A percentile compares a stretch with the other conserved stretches of the same genome.
These are phyloP conservation scores for Peronospora belbahrii DNA, from an alignment of 352 stramenopile genomes.

Conservation along the genomic window DNA sequence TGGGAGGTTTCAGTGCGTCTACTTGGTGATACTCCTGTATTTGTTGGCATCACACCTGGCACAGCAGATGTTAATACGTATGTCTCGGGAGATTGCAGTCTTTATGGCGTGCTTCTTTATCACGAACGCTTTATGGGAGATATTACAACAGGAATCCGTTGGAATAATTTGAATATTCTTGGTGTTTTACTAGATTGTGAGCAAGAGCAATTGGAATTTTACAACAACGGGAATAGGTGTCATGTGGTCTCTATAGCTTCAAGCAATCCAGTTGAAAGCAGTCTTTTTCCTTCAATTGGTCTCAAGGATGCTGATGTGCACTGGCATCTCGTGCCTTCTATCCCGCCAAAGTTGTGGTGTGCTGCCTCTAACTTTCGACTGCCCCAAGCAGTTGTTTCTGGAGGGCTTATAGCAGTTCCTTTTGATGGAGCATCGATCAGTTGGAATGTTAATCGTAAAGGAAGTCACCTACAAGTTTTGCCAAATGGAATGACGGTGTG, in stretches of 20 bases:
- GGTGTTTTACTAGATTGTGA: constrained; percentile 62
- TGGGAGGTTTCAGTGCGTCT: constrained; percentile 61
- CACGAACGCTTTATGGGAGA: constrained; percentile 22
- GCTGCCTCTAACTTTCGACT: constrained; percentile 45
- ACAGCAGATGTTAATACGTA: constrained; percentile 55
- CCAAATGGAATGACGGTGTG: constrained; percentile 44
- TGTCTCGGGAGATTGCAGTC: constrained; percentile 5
- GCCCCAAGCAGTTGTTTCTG: constrained; percentile 46
- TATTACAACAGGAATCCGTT: constrained; percentile 21
- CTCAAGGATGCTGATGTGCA: constrained; percentile 49
- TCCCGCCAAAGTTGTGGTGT: constrained; percentile 61
- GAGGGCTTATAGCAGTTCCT: constrained; percentile 48
- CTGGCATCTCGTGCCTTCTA: constrained; percentile 48
- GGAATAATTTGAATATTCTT: constrained; percentile 29
- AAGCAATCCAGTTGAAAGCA: constrained; percentile 13
- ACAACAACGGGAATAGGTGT: constrained; percentile 28
- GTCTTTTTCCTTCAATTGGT: constrained; percentile 51
- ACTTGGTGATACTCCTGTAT: constrained; percentile 50
- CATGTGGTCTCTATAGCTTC: constrained; percentile 24
- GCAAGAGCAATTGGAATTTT: constrained; percentile 59
- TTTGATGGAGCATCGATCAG: constrained; percentile 53
- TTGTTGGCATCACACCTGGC: constrained; percentile 56
- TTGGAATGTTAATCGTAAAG: constrained; percentile 55
- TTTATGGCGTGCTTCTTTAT: constrained; percentile 33
- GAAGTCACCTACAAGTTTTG: constrained; percentile 38